These are phyloP conservation scores for Leishmania braziliensis DNA, from an alignment of 208 protist species.

Conservation along the genomic window DNA sequence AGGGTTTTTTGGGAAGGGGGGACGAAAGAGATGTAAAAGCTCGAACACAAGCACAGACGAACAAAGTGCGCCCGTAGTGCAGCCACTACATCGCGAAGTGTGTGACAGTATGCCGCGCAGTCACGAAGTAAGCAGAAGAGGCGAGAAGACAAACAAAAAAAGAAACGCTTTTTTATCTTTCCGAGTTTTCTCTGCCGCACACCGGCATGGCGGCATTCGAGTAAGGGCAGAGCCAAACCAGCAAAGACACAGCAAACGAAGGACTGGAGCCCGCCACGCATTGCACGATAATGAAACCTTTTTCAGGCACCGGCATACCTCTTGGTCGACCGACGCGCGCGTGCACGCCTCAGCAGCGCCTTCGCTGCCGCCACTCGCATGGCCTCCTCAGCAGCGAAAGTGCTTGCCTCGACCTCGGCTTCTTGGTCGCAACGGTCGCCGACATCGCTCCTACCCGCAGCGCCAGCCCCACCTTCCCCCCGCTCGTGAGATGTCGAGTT, in stretches of 20 bases:
- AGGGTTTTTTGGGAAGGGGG: too few species aligned
- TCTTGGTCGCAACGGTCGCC: background rate
- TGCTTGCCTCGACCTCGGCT: background rate
- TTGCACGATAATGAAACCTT: background rate
- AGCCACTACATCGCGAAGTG: background rate
- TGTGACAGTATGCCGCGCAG: background rate
- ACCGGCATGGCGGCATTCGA: background rate
- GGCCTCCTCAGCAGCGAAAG: conserved; percentile 8
- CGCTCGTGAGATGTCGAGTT: background rate
- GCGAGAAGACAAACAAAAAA: background rate
- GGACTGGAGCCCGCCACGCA: background rate
- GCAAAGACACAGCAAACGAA: background rate
- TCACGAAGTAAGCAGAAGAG: background rate
- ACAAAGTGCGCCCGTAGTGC: too few species aligned
- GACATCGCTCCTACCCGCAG: background rate
- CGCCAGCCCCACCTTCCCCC: background rate
- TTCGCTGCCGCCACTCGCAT: conserved; percentile 21
- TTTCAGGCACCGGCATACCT: background rate
- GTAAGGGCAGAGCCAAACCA: background rate
- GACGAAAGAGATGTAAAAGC: background rate
- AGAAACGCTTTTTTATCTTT: background rate
- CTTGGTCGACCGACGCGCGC: background rate
- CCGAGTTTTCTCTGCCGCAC: background rate
- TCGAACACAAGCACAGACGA: background rate
- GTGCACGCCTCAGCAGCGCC: conserved; percentile 25